Conservation (phyloP, 2,329 filamentous ascomycete genomes). For the Cercospora sp. region DNA sequence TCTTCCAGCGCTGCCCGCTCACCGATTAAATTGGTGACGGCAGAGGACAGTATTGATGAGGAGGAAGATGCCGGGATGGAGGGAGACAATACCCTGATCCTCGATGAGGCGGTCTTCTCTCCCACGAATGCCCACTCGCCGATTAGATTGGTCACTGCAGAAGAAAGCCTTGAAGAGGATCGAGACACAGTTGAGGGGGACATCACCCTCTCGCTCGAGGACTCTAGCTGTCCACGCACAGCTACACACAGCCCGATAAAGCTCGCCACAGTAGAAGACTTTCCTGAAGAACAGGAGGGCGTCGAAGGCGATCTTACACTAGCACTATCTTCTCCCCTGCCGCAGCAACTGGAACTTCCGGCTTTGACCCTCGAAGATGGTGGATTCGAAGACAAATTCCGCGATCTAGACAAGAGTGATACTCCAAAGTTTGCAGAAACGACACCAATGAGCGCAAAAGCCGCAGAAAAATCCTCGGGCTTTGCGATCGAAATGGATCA, state of each 20-base stretch:
- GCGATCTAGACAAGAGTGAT: conserved; percentile 7
- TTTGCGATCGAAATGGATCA: background rate
- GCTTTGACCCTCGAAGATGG: background rate
- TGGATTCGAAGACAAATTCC: conserved; percentile 14
- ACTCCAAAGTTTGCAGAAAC: conserved; percentile 37
- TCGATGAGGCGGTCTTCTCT: conserved; percentile 2
- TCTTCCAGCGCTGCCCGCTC: conserved; percentile 1
- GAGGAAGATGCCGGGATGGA: conserved; percentile 12
- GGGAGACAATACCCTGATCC: conserved; percentile 12
- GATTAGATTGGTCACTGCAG: conserved; percentile 14
- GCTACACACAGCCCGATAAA: conserved; percentile 12
- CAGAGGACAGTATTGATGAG: conserved; percentile 10
- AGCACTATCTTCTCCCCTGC: conserved; percentile 2
- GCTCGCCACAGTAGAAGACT: conserved; percentile 10
- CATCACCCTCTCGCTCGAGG: conserved; percentile 8
- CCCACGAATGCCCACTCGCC: conserved; percentile 1
- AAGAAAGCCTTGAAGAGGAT: conserved; percentile 11
- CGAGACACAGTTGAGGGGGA: conserved; percentile 7
- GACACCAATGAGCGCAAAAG: conserved; percentile 18
- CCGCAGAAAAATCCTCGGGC: background rate
- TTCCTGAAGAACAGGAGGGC: conserved; percentile 6
- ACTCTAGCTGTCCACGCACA: conserved; percentile 6
- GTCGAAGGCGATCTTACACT: conserved; percentile 17
- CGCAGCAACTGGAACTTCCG: background rate
- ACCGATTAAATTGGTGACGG: conserved; percentile 15